Evolutionary conservation across 1,284 basidiomycete species (phyloP), one percentile per base, ranked within the genome.

Genomic region (Wallemia hederae): DNA sequence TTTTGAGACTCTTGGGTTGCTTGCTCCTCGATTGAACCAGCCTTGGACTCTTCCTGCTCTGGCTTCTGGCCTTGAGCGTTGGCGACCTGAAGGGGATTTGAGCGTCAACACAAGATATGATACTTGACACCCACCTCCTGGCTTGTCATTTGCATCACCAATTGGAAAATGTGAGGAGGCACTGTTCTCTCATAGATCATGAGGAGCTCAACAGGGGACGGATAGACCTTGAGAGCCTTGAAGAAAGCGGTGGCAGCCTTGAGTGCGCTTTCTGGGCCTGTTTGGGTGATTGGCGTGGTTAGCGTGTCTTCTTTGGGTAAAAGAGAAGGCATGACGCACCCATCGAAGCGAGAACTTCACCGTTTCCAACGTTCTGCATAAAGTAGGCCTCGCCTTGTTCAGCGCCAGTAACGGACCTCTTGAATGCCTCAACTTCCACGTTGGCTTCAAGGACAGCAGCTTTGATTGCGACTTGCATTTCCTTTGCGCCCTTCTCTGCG

Each of bases 181-280:
- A 9, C n/a, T 9, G 27, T 55, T 28, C 27, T 27, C 22, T 19
- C 39, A 24, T 26, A 24, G 17, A 17, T 87, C 70, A 81, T 78
- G 66, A 92, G 82, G 65, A 96, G 79, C 70, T 96, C 90, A 56
- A 89, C 79, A 11, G 89, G 88, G 59, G 83, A 80, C 61, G 91
- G 92, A 74, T 97, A 98, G 57, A 94, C 90, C 62, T 86, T 80
- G 64, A 97, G 79, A 2, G 89, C 92, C 62, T 85, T 80, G 78
- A 83, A 97, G 78, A 97, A 97, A 60, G 83, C 80, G 67, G 86
- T 74, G 27, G 94, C 90, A 5, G 92, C 83, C 22, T 81, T 76
- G 58, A 92, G 75, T 67, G 83, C 74, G 71, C 80, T 80, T 39
- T 76, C 72, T 58, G 85, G 82, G 55, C 87, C 88, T 91, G 65